Evolutionary conservation across 208 protist species (phyloP), one percentile per base, ranked within the genome.

Genomic region (Wallacemonas collosoma): DNA sequence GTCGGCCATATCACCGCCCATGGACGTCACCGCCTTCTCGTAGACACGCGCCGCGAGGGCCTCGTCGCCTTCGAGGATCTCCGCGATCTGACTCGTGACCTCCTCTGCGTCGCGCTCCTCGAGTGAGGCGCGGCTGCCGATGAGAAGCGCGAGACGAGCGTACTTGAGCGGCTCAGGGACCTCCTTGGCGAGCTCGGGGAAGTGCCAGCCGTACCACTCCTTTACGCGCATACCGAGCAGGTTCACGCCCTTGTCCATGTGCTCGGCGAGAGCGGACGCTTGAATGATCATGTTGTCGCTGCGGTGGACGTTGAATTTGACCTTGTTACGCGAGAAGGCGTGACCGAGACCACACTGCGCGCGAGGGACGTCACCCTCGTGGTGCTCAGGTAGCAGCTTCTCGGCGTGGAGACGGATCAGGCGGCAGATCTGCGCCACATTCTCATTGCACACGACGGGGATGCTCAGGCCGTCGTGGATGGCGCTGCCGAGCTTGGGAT

Each of bases 211-310:
- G 76, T 99, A 99, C 98, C 98, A 99, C 87, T 99, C 98, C 90
- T 98, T 98, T 57, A 99, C 81, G 8, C 99, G 91, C 99, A 99
- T 99, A 47, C 90, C 79, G 67, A 99, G 99, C 9, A 98, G 99
- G 89, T 99, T 99, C 51, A 99, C 88, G 73, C 99, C 99, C 89
- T 99, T 99, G 88, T 99, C 99, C 65, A 99, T 92, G 78, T 99
- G 95, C 79, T 99, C 99, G 15, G 99, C 86, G 35, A 99, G 85
- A 39, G 96, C 87, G 47, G 99, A 99, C 70, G 95, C 87, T 84
- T 99, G 98, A 71, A 99, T 99, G 84, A 99, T 98, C 98, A 99
- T 99, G 86, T 99, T 99, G 86, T 99, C 98, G 36, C 94, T 91
- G 61, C 98, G 94, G 82, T 99, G 98, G 6, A 99, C 96, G 82